Percentiles rank a stretch among this genome's conserved stretches.
Evolutionary conservation across 768 basidiomycete species (phyloP).

Genomic region (Suillus hirtellus): DNA sequence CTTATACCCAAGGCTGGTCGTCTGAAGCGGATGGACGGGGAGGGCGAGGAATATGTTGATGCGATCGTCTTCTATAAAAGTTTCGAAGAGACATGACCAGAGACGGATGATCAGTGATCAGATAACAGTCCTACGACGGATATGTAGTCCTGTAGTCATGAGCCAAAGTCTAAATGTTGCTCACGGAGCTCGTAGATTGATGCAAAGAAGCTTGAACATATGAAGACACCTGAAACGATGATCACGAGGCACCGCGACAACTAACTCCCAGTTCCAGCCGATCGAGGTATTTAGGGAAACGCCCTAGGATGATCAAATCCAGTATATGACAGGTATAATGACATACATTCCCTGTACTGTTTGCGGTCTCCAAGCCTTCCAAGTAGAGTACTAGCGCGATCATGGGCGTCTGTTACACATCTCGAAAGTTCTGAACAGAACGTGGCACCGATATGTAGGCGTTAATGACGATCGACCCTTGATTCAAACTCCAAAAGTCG

Average conservation of each 20-base stretch:
- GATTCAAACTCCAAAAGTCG: not conserved
- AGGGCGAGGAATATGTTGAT: conserved; percentile 85
- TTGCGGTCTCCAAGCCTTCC: not conserved
- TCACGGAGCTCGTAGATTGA: not conserved
- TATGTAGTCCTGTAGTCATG: not conserved
- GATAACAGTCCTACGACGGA: not conserved
- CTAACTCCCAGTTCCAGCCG: not conserved
- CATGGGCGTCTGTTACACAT: not conserved
- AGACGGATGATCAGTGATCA: conserved; percentile 4
- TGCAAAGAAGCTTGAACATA: not conserved
- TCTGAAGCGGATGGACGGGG: conserved; percentile 62
- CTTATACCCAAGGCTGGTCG: conserved; percentile 76
- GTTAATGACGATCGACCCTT: conserved; percentile 13
- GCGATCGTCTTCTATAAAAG: conserved; percentile 84
- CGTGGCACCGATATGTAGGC: not conserved
- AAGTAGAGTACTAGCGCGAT: not conserved
- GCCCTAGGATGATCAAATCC: not conserved
- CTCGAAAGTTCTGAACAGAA: not conserved
- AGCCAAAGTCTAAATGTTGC: not conserved
- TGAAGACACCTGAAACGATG: not conserved
- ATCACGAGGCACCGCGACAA: not conserved
- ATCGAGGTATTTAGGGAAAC: not conserved
- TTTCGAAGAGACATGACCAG: conserved; percentile 45
- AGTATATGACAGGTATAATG: not conserved
- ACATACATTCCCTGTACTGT: not conserved